Evolutionary conservation across 129 eudicot species (phyloP), one percentile per base, ranked within the genome.

Genomic region (Centrapalus pauciflorus): DNA sequence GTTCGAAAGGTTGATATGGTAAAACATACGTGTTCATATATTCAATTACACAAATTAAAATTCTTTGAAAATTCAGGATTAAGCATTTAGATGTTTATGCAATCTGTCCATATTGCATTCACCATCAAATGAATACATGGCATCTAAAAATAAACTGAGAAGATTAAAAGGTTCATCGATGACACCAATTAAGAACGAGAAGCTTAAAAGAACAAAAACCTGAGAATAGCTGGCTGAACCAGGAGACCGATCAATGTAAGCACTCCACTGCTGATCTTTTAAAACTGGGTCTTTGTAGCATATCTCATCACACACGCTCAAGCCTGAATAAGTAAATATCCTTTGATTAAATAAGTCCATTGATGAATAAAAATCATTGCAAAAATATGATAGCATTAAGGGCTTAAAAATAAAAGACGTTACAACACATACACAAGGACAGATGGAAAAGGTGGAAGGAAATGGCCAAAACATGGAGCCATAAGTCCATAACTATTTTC

Each of bases 221-320:
- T 89, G 90, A 2, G 94, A 89, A 55, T 85, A 85, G 78, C 69
- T 70, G 24, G 87, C 84, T 50, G 87, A 74, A 70, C 93, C 96
- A 79, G 96, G 96, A 62, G 96, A 89, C 26, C 96, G 89, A 45
- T 89, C 96, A 74, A 85, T 89, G 71, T 89, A 89, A 34, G 96
- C 90, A 83, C 96, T 89, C 96, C 96, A 85, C 23, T 85, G 83
- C 67, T 81, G 76, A 77, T 85, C 94, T 81, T 89, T 81, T 13
- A 89, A 77, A 46, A 89, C 96, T 3, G 96, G 96, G 34, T 89
- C 94, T 81, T 89, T 89, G 71, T 85, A 85, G 77, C 96, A 89
- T 70, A 89, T 89, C 69, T 89, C 94, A 30, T 89, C 81, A 65
- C 96, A 85, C 52, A 67, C 85, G 20, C 71, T 76, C 80, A 80